phyloP scores from a whole-genome alignment of 129 eudicot genomes.

The Sambucus nigra region DNA sequence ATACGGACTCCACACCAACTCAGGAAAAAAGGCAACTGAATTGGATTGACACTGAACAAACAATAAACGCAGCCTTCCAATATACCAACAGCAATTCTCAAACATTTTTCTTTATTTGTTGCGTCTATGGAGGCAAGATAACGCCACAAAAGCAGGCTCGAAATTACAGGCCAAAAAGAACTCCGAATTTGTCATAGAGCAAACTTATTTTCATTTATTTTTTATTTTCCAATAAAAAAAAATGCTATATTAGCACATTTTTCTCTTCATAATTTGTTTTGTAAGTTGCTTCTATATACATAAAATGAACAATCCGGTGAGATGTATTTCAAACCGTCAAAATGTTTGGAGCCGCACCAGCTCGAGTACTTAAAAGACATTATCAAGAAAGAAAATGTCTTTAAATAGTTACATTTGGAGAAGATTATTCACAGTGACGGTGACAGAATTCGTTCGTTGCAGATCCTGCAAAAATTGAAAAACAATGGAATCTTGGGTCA shows the following conservation, averaged over 20 bases:
- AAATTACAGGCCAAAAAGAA: slow-evolving; percentile 13
- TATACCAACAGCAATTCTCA: no score
- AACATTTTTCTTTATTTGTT: no score
- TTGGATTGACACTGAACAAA: no score
- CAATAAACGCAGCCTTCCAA: no score
- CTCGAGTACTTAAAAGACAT: slow-evolving; percentile 7
- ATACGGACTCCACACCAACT: no score
- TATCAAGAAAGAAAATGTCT: not conserved
- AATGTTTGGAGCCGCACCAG: slow-evolving; percentile 7
- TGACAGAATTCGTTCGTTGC: slow-evolving; percentile 82
- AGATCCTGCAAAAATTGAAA: slow-evolving; percentile 62
- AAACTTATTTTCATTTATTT: slow-evolving; percentile 2
- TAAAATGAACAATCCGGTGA: not conserved
- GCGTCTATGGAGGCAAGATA: no score
- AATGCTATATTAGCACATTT: slow-evolving; percentile 12
- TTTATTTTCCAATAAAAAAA: slow-evolving; percentile 4
- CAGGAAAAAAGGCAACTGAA: no score
- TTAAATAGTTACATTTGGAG: slow-evolving; percentile 56
- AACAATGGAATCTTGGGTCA: not conserved
- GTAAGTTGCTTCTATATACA: slow-evolving; percentile 30
- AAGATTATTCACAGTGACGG: slow-evolving; percentile 92
- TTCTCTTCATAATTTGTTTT: slow-evolving; percentile 13
- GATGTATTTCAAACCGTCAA: slow-evolving; percentile 1
- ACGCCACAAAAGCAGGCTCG: not conserved
- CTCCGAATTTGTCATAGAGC: not conserved